Evolutionary conservation across 2,329 filamentous ascomycete species (phyloP), one percentile per base, ranked within the genome.

Genomic region (Zymoseptoria tritici): DNA sequence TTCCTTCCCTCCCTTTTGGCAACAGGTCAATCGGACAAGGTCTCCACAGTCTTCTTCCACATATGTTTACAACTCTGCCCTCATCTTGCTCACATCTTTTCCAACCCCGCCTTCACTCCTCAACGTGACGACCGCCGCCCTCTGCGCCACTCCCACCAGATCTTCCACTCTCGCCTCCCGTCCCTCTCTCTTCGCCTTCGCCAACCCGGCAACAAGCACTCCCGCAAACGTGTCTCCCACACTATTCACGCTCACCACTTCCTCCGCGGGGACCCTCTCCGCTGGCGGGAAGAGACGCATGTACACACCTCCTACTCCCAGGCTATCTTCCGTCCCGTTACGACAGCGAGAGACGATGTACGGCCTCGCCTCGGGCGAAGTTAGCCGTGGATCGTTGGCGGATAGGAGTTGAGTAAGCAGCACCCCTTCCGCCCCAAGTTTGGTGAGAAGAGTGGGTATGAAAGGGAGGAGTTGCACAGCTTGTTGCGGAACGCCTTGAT

Each of bases 181-280:
- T 19, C 52, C 67, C 63, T 59, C 24, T 71, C 71, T 20, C 76
- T 76, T 2, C 36, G 36, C 79, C 68, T 80, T 83, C 0, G 86
- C 85, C 65, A 97, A 72, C 0, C 89, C 90, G 1, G 91, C 88
- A n/a, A 96, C 78, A 58, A 97, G 67, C 13, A 91, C 88, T 0
- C 93, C 94, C 8, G 95, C 79, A 72, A 97, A 92, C 0, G 94
- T 97, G 75, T 99, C 94, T 0, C 94, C 94, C 2, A 91, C 91
- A 0, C 93, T 94, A 72, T 97, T 97, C 9, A 97, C 93, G 53
- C 91, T 96, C 1, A 93, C 85, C 1, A 96, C 80, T 24, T 94
- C 85, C 20, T 82, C 76, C 0, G 78, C 74, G 2, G 67, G 60
- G 5, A 96, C 80, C 16, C 78, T 76, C 71, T 89, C 85, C 0